Evolutionary conservation across 805 yeast genomes (phyloP).

Genomic region (Isabelozyma rhagii): DNA sequence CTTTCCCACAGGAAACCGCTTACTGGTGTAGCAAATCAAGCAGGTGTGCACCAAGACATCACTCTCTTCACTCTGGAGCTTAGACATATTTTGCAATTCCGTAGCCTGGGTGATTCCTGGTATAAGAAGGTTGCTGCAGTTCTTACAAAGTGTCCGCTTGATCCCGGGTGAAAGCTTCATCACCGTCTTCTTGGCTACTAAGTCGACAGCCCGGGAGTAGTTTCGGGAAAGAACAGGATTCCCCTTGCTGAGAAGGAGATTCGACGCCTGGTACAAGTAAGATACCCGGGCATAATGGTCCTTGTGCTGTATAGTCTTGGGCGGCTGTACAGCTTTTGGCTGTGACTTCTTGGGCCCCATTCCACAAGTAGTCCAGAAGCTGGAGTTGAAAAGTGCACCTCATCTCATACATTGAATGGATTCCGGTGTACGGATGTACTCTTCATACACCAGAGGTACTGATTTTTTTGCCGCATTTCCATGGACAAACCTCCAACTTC

Average conservation of each 20-base stretch:
- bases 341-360: background rate
- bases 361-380: background rate
- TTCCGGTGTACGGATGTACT: background rate
- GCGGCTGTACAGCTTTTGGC: constrained; percentile 15
- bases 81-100: constrained; percentile 42
- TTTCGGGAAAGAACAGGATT: constrained; percentile 47
- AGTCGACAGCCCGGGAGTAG: constrained; percentile 52
- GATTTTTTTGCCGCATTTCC: constrained; percentile 1
- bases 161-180: constrained; percentile 59
- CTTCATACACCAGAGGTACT: constrained; percentile 5
- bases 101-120: constrained; percentile 45
- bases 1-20: constrained; percentile 62
- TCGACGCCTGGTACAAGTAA: constrained; percentile 56
- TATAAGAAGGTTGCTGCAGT: constrained; percentile 51
- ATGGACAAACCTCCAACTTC: background rate
- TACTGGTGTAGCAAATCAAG: constrained; percentile 45
- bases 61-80: constrained; percentile 20
- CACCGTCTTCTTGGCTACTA: constrained; percentile 67
- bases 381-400: background rate
- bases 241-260: constrained; percentile 24
- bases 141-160: constrained; percentile 69
- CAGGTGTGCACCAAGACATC: constrained; percentile 54
- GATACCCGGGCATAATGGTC: constrained; percentile 62
- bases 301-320: constrained; percentile 44
- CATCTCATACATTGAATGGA: background rate